These are phyloP conservation scores for Terfezia claveryi DNA, from an alignment of 495 filamentous ascomycete genomes.

Conservation along the genomic window DNA sequence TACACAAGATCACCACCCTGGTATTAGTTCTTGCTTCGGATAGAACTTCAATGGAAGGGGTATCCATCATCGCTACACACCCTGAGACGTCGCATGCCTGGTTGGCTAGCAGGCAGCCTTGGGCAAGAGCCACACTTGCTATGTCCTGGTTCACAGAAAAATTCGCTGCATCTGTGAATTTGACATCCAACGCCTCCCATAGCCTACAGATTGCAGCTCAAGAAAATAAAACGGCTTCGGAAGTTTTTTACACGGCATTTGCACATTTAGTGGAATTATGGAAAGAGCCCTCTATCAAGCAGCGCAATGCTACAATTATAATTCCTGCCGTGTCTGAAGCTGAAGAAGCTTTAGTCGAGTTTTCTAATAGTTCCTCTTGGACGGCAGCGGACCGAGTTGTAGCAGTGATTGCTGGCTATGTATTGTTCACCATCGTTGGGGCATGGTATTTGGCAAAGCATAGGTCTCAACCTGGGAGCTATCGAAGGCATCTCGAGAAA, in stretches of 20 bases:
- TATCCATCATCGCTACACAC: background rate
- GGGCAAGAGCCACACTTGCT: constrained; percentile 8
- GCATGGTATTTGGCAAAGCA: constrained; percentile 54
- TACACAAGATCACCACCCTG: constrained; percentile 18
- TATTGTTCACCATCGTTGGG: constrained; percentile 48
- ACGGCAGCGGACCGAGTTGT: constrained; percentile 16
- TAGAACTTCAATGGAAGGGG: background rate
- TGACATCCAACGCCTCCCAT: background rate
- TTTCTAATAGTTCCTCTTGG: constrained; percentile 3
- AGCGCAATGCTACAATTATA: background rate
- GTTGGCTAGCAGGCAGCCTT: constrained; percentile 12
- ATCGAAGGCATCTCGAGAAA: constrained; percentile 51
- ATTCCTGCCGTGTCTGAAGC: background rate
- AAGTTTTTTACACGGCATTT: background rate
- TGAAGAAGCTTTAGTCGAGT: background rate
- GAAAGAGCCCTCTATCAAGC: background rate
- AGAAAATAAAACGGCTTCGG: background rate
- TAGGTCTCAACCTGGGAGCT: constrained; percentile 37
- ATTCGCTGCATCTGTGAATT: constrained; percentile 6
- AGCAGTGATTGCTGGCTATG: constrained; percentile 63
- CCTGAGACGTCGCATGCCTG: constrained; percentile 8
- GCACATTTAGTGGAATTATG: background rate
- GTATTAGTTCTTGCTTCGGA: constrained; percentile 7
- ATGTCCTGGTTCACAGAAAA: constrained; percentile 12
- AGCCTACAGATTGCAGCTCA: background rate